Percentiles rank a stretch among this genome's conserved stretches.
Conservation (phyloP, 148 eudicot species). For the Fagopyrum tataricum region DNA sequence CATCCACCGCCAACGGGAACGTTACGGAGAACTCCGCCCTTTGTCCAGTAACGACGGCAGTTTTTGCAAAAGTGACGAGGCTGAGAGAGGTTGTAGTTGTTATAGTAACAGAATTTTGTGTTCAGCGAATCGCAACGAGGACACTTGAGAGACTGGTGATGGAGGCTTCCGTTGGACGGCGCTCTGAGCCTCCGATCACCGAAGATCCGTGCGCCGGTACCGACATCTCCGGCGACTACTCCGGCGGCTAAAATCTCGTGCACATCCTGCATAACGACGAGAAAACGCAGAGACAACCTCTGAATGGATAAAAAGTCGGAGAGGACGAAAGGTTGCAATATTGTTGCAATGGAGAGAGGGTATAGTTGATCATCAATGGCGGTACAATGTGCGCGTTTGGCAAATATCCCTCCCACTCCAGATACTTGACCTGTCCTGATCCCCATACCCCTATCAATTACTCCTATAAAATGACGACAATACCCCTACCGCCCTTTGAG, state of each 20-base stretch:
- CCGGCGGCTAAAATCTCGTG: slow-evolving; percentile 1
- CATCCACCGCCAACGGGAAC: slow-evolving; percentile 70
- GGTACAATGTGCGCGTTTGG: slow-evolving; percentile 8
- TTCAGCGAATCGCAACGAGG: slow-evolving; percentile 56
- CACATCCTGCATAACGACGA: slow-evolving; percentile 4
- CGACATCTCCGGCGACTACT: not conserved
- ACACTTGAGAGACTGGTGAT: slow-evolving; percentile 30
- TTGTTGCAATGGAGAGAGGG: not conserved
- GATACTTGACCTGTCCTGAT: not conserved
- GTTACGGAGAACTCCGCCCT: slow-evolving; percentile 64
- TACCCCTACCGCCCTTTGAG: slow-evolving; percentile 3
- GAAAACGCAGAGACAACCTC: not conserved
- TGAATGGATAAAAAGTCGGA: not conserved
- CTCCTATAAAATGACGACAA: not conserved
- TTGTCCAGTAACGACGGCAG: slow-evolving; percentile 67
- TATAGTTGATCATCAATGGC: slow-evolving; percentile 17
- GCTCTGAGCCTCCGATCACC: not conserved
- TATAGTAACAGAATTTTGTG: slow-evolving; percentile 66
- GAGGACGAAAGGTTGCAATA: not conserved
- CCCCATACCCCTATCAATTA: slow-evolving; percentile 10
- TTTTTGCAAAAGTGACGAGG: slow-evolving; percentile 60
- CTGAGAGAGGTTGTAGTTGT: slow-evolving; percentile 70
- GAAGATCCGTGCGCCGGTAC: not conserved
- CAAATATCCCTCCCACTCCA: slow-evolving; percentile 4
- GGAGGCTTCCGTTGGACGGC: not conserved